A percentile compares a stretch with the other conserved stretches of the same genome.
Conservation (phyloP, 108 stramenopile species). For the Discostella pseudostelligera region DNA sequence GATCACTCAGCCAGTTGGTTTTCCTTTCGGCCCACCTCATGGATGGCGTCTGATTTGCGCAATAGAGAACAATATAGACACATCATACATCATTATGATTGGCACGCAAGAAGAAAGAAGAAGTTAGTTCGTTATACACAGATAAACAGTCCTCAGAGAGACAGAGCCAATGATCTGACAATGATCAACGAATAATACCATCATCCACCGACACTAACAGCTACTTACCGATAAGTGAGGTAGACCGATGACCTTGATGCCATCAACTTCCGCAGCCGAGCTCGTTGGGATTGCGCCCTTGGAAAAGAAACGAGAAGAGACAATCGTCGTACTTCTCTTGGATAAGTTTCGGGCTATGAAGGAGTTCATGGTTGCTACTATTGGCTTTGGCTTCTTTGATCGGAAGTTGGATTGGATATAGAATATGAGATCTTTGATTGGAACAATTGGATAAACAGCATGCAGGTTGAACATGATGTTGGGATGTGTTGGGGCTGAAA, state of each 20-base stretch:
- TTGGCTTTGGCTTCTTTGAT: background rate
- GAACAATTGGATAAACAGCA: background rate
- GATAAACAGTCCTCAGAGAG: too few relatives aligned
- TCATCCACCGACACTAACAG: too few relatives aligned
- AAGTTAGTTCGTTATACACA: too few relatives aligned
- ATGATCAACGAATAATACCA: too few relatives aligned
- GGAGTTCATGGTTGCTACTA: slow-evolving; percentile 25
- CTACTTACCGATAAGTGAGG: slow-evolving; percentile 33
- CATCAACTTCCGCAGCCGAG: slow-evolving; percentile 24
- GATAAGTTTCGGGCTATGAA: slow-evolving; percentile 21
- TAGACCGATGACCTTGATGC: slow-evolving; percentile 30
- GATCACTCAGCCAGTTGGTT: slow-evolving; percentile 41
- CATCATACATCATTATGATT: background rate
- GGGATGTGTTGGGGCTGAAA: background rate
- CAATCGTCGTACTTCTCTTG: slow-evolving; percentile 15
- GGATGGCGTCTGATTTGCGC: slow-evolving; percentile 28
- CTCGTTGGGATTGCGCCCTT: slow-evolving; percentile 25
- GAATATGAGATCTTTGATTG: too few relatives aligned
- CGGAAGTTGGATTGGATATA: too few relatives aligned
- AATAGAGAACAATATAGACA: too few relatives aligned
- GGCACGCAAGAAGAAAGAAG: background rate
- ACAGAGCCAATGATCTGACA: too few relatives aligned
- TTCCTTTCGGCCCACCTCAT: slow-evolving; percentile 44
- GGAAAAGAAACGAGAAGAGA: slow-evolving; percentile 32
- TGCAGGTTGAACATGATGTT: background rate